Conservation (phyloP, 305 asterid genomes). For the Solanum hybrid region DNA sequence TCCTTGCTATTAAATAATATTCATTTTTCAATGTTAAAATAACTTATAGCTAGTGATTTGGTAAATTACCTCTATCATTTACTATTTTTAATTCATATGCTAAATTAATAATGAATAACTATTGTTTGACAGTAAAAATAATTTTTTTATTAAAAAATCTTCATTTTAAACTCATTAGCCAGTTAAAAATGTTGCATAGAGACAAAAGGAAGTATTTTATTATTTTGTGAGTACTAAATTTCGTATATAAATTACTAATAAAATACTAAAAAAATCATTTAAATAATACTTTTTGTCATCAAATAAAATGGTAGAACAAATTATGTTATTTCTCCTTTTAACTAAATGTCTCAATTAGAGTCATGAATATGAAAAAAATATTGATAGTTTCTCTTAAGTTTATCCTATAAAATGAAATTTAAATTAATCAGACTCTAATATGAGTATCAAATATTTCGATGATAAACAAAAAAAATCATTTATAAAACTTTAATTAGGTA, state of each 20-base stretch:
- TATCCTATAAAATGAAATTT: neutral
- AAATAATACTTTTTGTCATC: neutral
- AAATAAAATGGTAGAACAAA: neutral
- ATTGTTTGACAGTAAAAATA: too few relatives aligned
- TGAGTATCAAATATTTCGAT: rapidly evolving
- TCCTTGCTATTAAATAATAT: neutral
- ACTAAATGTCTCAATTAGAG: neutral
- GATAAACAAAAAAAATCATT: neutral
- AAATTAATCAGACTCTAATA: neutral
- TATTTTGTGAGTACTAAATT: neutral
- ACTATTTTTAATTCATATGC: too few relatives aligned
- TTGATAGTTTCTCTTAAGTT: neutral
- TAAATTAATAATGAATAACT: neutral
- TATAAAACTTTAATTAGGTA: neutral
- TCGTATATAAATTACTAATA: neutral
- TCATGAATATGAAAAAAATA: too few relatives aligned
- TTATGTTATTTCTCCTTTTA: neutral
- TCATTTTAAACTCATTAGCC: neutral
- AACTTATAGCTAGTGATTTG: too few relatives aligned
- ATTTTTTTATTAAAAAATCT: too few relatives aligned
- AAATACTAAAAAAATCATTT: neutral
- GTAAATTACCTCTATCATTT: neutral
- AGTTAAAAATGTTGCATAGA: neutral
- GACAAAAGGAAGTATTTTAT: neutral
- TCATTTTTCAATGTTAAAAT: neutral